phyloP scores from a whole-genome alignment of 2,329 filamentous ascomycete genomes.

The Lasiodiplodia sp. region DNA sequence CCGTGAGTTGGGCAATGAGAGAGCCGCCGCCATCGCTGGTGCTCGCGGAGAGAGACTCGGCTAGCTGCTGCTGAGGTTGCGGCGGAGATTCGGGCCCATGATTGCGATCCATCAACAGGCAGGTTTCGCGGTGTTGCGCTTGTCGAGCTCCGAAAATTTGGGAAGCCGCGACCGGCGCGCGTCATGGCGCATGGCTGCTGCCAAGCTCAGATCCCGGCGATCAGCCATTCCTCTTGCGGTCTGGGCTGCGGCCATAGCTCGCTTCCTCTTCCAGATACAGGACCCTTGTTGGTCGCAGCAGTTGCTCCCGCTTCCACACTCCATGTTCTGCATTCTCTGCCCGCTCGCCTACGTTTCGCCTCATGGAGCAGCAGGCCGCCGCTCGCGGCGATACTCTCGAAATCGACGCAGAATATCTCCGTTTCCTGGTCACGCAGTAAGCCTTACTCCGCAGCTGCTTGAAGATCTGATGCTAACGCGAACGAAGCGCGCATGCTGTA shows the following conservation, averaged over 20 bases:
- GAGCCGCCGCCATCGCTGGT: conserved; percentile 46
- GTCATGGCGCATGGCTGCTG: conserved; percentile 16
- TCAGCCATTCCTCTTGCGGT: not conserved
- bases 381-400: not conserved
- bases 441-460: not conserved
- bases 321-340: not conserved
- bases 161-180: conserved; percentile 34
- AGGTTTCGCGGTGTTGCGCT: conserved; percentile 18
- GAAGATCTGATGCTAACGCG: not conserved
- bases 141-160: conserved; percentile 30
- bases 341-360: too few relatives aligned
- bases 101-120: conserved; percentile 46
- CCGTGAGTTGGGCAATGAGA: conserved; percentile 53
- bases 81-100: conserved; percentile 30
- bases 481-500: not conserved
- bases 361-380: not conserved
- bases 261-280: conserved; percentile 24
- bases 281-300: conserved; percentile 7
- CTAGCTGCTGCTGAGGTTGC: conserved; percentile 41
- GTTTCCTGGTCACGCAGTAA: not conserved
- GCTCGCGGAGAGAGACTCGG: conserved; percentile 46
- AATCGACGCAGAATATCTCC: not conserved
- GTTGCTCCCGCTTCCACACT: not conserved
- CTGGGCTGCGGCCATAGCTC: conserved; percentile 19
- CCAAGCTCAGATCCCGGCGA: conserved; percentile 25